These are phyloP conservation scores for Amaranthus hypochondriacus DNA, from an alignment of 148 eudicot species.

Conservation along the genomic window DNA sequence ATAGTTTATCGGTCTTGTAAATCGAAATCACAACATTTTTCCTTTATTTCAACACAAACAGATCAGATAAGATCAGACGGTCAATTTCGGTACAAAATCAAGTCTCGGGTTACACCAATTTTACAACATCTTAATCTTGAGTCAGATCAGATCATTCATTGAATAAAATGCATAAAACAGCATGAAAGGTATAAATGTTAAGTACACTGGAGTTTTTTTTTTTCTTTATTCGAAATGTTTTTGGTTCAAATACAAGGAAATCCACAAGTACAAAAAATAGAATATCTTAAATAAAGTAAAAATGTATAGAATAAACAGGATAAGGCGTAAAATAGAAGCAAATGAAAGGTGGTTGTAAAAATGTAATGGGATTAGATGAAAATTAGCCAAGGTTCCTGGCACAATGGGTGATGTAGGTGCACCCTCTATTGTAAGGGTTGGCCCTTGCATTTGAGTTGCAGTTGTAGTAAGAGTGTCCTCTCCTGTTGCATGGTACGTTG, in stretches of 20 bases:
- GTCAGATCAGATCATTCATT: background rate
- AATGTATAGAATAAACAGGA: background rate
- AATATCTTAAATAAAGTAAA: slow-evolving; percentile 2
- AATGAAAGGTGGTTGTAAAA: background rate
- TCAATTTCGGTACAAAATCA: no score
- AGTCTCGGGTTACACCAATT: no score
- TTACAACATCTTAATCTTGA: no score
- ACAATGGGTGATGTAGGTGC: slow-evolving; percentile 40
- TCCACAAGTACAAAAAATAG: background rate
- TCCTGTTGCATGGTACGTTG: slow-evolving; percentile 30
- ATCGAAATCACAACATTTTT: background rate
- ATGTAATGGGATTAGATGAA: background rate
- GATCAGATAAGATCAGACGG: no score
- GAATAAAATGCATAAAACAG: background rate
- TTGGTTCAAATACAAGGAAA: background rate
- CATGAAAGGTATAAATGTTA: background rate
- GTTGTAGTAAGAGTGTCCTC: slow-evolving; percentile 41
- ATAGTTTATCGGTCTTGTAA: background rate
- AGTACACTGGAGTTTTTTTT: slow-evolving; percentile 4
- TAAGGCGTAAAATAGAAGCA: slow-evolving; percentile 1
- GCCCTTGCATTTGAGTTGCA: slow-evolving; percentile 25
- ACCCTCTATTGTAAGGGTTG: slow-evolving; percentile 41
- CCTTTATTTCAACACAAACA: background rate
- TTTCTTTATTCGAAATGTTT: slow-evolving; percentile 2
- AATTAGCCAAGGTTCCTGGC: slow-evolving; percentile 21